Evolutionary conservation across 2,329 filamentous ascomycete genomes (phyloP), one percentile per base, ranked within the genome.

Genomic region (Parasarocladium wereldwijsianum): DNA sequence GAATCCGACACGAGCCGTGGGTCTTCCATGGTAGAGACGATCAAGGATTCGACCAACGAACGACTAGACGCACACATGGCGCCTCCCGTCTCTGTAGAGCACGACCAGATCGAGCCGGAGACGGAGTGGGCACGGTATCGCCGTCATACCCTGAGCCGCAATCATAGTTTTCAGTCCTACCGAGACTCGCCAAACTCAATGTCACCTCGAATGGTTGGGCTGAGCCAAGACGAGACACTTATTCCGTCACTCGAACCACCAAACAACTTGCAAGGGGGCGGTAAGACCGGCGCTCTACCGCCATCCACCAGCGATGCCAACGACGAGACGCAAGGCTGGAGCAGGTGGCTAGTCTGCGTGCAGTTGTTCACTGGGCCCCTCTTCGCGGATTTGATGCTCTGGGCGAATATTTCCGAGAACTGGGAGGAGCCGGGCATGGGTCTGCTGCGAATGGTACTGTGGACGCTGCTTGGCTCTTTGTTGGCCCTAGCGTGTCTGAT

Each of bases 361-460:
- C 92, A 98, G 44, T 65, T 90, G 28, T 85, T 94, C 47, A 82
- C 79, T 0, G 84, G 86, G 0, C 90, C 90, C 0, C 52, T 90
- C 14, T 93, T 96, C 51, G 71, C 86, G 25, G 68, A 81, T 2
- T 49, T 84, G 12, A 72, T 93, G 17, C 50, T 84, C 13, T 93
- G 76, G 74, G 74, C 70, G 15, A 81, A 81, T 42, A 61, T 66
- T 32, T 47, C 53, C 22, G 61, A 77, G 17, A 74, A 79, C 26
- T 51, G 66, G 26, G 60, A 67, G n/a, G 51, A 60, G 17, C 59
- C 68, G 2, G 46, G 54, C 19, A 55, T 51, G 38, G 57, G 57
- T 15, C 58, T 86, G 18, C 32, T 76, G 11, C 55, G 61, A 23
- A 60, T 77, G 40, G 43, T 72, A 2, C 47, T 83, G 2, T 70